Conservation (phyloP, 768 basidiomycete genomes). For the Galerina marginata region DNA sequence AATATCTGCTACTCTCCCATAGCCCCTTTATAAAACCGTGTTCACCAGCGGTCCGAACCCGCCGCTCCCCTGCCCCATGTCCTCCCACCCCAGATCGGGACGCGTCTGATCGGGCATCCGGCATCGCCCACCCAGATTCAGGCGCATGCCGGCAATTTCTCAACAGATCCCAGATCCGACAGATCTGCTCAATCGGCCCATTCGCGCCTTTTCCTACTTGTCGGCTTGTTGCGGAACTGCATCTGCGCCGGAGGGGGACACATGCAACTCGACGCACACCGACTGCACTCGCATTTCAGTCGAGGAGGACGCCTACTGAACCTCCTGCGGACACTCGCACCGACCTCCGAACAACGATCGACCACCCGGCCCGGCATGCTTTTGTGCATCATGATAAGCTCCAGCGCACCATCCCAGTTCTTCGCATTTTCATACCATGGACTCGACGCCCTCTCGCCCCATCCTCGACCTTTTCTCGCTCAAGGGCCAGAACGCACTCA, state of each 20-base stretch:
- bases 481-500: constrained; percentile 67
- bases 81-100: constrained; percentile 1
- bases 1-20: not conserved
- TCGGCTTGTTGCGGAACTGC: not conserved
- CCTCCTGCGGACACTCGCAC: constrained; percentile 5
- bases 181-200: not conserved
- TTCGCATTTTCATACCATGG: constrained; percentile 43
- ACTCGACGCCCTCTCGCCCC: constrained; percentile 54
- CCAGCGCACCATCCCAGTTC: constrained; percentile 1
- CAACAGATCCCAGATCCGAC: not conserved
- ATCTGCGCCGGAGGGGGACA: too few relatives aligned
- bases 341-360: constrained; percentile 15
- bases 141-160: constrained; percentile 9
- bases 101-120: constrained; percentile 13
- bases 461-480: constrained; percentile 71
- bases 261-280: too few relatives aligned
- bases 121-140: constrained; percentile 10
- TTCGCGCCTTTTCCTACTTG: not conserved
- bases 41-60: constrained; percentile 9
- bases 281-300: too few relatives aligned
- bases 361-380: not conserved
- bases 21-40: constrained; percentile 6
- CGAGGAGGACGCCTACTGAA: too few relatives aligned
- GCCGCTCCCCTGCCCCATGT: constrained; percentile 11
- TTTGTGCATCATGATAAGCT: constrained; percentile 3